These are phyloP conservation scores for Solanum clarkiae DNA, from an alignment of 257 asterid species.

Conservation along the genomic window DNA sequence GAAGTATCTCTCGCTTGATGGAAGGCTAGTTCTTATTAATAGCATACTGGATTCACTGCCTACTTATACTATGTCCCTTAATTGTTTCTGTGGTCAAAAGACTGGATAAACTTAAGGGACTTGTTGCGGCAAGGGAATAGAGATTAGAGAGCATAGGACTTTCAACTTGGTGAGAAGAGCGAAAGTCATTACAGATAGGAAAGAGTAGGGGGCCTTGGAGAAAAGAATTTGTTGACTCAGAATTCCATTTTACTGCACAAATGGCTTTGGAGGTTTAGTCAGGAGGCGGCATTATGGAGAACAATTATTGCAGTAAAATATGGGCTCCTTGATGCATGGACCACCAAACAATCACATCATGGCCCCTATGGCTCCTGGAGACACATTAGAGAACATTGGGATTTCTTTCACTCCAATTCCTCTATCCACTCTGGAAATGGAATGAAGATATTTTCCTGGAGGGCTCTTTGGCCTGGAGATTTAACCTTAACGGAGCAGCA, in stretches of 20 bases:
- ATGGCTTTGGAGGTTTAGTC: neutral
- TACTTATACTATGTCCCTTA: neutral
- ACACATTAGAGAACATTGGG: neutral
- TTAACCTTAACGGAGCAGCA: neutral
- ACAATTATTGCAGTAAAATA: neutral
- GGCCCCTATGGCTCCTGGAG: neutral
- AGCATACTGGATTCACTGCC: neutral
- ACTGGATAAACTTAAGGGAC: neutral
- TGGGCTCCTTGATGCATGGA: neutral
- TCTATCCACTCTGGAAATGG: neutral
- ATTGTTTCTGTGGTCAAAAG: neutral
- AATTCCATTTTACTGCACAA: neutral
- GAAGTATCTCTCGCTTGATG: neutral
- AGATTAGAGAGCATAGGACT: neutral
- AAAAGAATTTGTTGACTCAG: neutral
- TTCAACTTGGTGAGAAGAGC: neutral
- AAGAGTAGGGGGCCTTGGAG: neutral
- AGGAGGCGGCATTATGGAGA: neutral
- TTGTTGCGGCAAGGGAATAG: neutral
- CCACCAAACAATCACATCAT: neutral
- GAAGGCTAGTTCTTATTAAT: neutral
- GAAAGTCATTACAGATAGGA: neutral
- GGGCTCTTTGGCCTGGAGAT: neutral
- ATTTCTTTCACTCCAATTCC: neutral
- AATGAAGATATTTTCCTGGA: neutral